Evolutionary conservation across 1,139 yeast species (phyloP).

Genomic region (Blastobotrys ciferrii): DNA sequence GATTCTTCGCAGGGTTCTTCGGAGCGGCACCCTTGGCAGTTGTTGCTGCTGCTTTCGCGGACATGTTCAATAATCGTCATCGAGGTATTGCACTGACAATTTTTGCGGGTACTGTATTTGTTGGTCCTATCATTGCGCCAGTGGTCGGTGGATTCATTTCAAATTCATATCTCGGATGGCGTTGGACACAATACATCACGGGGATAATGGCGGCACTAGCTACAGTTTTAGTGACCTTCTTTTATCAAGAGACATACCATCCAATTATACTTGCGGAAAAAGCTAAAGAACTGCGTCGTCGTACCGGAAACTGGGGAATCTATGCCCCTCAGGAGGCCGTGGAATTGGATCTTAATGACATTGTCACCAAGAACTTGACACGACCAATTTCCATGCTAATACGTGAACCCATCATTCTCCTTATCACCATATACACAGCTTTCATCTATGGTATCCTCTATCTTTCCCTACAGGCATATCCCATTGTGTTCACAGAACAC

Average conservation of each 20-base stretch:
- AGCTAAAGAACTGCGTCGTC: slow-evolving; percentile 48
- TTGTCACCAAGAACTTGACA: slow-evolving; percentile 64
- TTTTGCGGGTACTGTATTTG: slow-evolving; percentile 59
- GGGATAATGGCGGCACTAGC: slow-evolving; percentile 39
- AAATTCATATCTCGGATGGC: slow-evolving; percentile 45
- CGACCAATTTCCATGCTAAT: slow-evolving; percentile 70
- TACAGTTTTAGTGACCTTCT: slow-evolving; percentile 32
- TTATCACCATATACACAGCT: slow-evolving; percentile 72
- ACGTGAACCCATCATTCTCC: slow-evolving; percentile 69
- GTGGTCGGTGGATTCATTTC: slow-evolving; percentile 37
- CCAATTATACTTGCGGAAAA: slow-evolving; percentile 44
- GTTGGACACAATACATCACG: slow-evolving; percentile 55
- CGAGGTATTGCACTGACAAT: slow-evolving; percentile 68
- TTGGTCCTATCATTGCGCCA: slow-evolving; percentile 74
- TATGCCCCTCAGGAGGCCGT: slow-evolving; percentile 82
- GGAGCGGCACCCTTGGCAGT: slow-evolving; percentile 67
- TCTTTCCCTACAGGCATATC: slow-evolving; percentile 74
- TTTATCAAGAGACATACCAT: slow-evolving; percentile 47
- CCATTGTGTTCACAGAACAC: slow-evolving; percentile 63
- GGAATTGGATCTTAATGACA: slow-evolving; percentile 57
- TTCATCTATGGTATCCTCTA: slow-evolving; percentile 84
- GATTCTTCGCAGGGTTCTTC: slow-evolving; percentile 71
- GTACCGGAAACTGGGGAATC: slow-evolving; percentile 68
- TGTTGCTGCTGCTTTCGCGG: slow-evolving; percentile 78
- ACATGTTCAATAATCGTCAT: slow-evolving; percentile 55